Conservation (phyloP, 495 filamentous ascomycete genomes). For the Hypoxylon lienhwacheense region DNA sequence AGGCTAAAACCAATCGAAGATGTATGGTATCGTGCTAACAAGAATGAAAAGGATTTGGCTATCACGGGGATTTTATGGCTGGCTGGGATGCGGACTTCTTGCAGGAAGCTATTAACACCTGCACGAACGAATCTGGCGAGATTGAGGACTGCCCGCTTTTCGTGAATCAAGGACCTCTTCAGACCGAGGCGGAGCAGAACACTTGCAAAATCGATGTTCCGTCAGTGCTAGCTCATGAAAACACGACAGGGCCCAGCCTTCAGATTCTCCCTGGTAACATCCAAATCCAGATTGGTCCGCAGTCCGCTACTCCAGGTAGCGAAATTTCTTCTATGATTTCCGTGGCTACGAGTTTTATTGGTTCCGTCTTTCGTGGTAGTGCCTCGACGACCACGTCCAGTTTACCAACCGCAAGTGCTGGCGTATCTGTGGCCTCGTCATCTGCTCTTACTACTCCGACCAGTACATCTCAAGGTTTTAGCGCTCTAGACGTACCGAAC, state of each 20-base stretch:
- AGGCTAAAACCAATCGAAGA: constrained; percentile 17
- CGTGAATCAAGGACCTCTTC: constrained; percentile 40
- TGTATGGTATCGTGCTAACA: constrained; percentile 11
- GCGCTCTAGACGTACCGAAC: constrained; percentile 15
- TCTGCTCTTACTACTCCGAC: too few species aligned
- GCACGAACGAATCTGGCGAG: constrained; percentile 54
- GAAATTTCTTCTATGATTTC: constrained; percentile 11
- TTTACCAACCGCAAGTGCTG: constrained; percentile 20
- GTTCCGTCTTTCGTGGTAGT: constrained; percentile 17
- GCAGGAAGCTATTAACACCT: constrained; percentile 60
- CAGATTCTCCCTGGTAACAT: constrained; percentile 45
- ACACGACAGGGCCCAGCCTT: constrained; percentile 37
- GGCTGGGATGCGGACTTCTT: constrained; percentile 72
- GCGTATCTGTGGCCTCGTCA: too few species aligned
- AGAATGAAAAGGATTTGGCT: constrained; percentile 64
- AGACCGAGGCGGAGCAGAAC: constrained; percentile 40
- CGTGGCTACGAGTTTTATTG: constrained; percentile 28
- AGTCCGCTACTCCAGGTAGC: constrained; percentile 37
- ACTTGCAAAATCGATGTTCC: constrained; percentile 44
- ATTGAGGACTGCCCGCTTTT: constrained; percentile 62
- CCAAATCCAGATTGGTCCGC: constrained; percentile 41
- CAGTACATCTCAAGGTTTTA: constrained; percentile 32
- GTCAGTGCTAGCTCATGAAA: constrained; percentile 37
- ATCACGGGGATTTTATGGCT: constrained; percentile 84
- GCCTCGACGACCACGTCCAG: constrained; percentile 11